phyloP scores from a whole-genome alignment of 441 rosid genomes.

The Aleurites moluccanus region DNA sequence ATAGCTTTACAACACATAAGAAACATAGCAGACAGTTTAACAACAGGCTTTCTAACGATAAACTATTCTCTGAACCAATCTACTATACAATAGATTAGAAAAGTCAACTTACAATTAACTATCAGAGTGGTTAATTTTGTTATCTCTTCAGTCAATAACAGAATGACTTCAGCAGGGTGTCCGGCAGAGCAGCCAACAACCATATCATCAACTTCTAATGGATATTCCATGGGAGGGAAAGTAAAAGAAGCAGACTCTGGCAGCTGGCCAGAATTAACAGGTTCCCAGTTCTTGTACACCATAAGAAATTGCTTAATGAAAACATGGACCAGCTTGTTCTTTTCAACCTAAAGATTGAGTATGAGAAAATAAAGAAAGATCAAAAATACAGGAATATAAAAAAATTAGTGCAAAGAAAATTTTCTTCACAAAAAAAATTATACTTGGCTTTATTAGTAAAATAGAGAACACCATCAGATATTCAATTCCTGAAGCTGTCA shows the following conservation, averaged over 20 bases:
- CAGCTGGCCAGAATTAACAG: constrained; percentile 44
- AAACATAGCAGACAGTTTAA: neutral
- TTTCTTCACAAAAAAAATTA: neutral
- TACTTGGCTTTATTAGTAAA: neutral
- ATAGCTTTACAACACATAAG: neutral
- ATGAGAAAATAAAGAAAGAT: constrained; percentile 6
- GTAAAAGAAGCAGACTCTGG: constrained; percentile 40
- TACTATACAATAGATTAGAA: constrained; percentile 3
- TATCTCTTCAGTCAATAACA: constrained; percentile 52
- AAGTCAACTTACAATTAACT: constrained; percentile 54
- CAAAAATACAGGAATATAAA: neutral
- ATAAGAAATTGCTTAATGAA: constrained; percentile 63
- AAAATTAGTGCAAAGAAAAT: neutral
- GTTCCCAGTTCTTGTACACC: constrained; percentile 67
- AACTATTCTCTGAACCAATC: constrained; percentile 23
- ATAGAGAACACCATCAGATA: neutral
- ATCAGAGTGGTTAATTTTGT: constrained; percentile 42
- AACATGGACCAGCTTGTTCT: constrained; percentile 52
- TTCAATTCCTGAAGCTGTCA: neutral
- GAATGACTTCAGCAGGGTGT: constrained; percentile 68
- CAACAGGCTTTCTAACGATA: constrained; percentile 9
- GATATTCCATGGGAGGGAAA: constrained; percentile 38
- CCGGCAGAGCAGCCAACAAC: constrained; percentile 61
- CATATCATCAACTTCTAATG: constrained; percentile 29
- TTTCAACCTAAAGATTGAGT: constrained; percentile 52